Conservation (phyloP, 2,329 filamentous ascomycete species). For the Colletotrichum karsti region DNA sequence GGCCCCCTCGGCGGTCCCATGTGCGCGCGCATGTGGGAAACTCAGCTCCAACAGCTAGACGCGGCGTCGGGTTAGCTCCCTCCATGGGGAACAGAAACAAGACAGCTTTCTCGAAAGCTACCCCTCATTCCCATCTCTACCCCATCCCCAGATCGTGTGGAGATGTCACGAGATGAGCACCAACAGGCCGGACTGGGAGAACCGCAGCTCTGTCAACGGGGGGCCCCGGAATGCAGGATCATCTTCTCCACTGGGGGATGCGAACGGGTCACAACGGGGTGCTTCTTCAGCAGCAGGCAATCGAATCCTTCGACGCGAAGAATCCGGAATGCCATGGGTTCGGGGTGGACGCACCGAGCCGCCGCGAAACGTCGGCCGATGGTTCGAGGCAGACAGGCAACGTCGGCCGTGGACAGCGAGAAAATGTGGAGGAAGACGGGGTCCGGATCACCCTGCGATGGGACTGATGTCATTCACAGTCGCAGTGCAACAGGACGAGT, state of each 20-base stretch:
- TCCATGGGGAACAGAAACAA: constrained; percentile 18
- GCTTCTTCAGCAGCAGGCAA: neutral
- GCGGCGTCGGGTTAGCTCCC: constrained; percentile 26
- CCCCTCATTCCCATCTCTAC: constrained; percentile 28
- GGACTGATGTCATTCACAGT: constrained; percentile 24
- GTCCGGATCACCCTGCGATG: constrained; percentile 10
- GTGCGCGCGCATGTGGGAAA: constrained; percentile 13
- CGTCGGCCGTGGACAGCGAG: constrained; percentile 22
- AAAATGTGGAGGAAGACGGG: constrained; percentile 13
- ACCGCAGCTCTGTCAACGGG: constrained; percentile 24
- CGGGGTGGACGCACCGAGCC: constrained; percentile 17
- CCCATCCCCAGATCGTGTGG: constrained; percentile 29
- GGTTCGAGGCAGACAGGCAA: constrained; percentile 8
- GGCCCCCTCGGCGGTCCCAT: neutral
- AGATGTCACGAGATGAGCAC: constrained; percentile 30
- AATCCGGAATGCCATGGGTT: constrained; percentile 11
- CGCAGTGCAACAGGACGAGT: constrained; percentile 13
- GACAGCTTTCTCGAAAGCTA: constrained; percentile 28
- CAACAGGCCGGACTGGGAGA: constrained; percentile 17
- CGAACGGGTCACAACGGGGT: constrained; percentile 19
- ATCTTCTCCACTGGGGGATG: constrained; percentile 14
- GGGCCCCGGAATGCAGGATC: constrained; percentile 22
- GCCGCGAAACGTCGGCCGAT: constrained; percentile 7
- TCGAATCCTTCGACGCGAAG: constrained; percentile 13
- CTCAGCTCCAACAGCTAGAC: constrained; percentile 9